Evolutionary conservation across 208 protist genomes (phyloP).

Genomic region (Acanthamoeba castellanii): DNA sequence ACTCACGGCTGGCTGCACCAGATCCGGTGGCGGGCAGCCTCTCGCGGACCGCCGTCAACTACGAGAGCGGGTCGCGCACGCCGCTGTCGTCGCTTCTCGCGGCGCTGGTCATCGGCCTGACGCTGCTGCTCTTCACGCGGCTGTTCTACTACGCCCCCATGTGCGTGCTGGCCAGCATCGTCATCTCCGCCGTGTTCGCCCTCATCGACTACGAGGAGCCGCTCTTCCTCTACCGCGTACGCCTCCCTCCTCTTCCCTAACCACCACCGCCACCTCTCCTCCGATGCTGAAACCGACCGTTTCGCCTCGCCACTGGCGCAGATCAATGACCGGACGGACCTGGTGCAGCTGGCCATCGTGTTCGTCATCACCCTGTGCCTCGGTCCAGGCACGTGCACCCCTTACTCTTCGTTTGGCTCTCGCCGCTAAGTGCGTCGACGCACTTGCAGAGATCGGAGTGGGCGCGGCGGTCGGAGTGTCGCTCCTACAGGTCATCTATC

Average conservation of each 20-base stretch:
- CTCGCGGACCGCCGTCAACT: slow-evolving; percentile 39
- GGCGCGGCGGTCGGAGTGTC: neutral
- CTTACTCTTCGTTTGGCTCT: neutral
- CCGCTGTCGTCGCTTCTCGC: slow-evolving; percentile 19
- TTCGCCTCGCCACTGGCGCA: too few species aligned
- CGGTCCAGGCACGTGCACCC: slow-evolving; percentile 10
- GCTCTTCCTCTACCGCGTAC: slow-evolving; percentile 5
- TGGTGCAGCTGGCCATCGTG: neutral
- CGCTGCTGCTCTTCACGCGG: neutral
- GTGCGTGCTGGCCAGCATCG: slow-evolving; percentile 40
- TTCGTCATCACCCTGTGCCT: slow-evolving; percentile 36
- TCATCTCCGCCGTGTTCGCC: neutral
- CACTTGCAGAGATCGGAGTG: slow-evolving; percentile 40
- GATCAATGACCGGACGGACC: neutral
- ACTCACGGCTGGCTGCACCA: neutral
- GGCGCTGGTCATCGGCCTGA: slow-evolving; percentile 12
- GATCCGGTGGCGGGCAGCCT: slow-evolving; percentile 27
- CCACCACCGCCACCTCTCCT: too few species aligned
- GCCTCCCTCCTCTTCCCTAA: too few species aligned
- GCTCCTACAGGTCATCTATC: slow-evolving; percentile 25
- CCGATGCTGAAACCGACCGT: too few species aligned
- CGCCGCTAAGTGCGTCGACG: too few species aligned
- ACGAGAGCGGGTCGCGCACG: slow-evolving; percentile 15
- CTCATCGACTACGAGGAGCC: slow-evolving; percentile 19
- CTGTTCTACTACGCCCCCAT: slow-evolving; percentile 26